Evolutionary conservation across 805 yeast species (phyloP).

Genomic region (Metschnikowia shivogae): DNA sequence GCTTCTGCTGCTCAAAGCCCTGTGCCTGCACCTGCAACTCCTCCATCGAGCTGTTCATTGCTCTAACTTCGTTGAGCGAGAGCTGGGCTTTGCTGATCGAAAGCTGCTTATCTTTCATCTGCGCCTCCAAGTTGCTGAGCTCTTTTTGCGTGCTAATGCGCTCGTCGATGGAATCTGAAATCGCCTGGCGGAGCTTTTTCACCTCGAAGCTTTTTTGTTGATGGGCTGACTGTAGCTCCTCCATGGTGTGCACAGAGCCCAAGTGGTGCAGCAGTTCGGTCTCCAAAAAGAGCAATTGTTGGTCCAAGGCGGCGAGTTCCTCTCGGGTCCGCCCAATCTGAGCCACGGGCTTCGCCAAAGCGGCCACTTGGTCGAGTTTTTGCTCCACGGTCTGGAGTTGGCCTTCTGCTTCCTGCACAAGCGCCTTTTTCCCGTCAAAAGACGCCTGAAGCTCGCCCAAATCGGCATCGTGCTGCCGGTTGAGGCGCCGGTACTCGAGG

Average conservation of each 20-base stretch:
- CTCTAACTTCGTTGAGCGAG: slow-evolving; percentile 38
- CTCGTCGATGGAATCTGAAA: slow-evolving; percentile 31
- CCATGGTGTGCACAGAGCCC: slow-evolving; percentile 28
- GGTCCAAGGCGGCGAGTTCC: slow-evolving; percentile 26
- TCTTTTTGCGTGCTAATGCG: slow-evolving; percentile 45
- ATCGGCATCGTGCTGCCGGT: not conserved
- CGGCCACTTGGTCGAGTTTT: slow-evolving; percentile 4
- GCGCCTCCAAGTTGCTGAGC: slow-evolving; percentile 42
- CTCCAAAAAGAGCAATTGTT: slow-evolving; percentile 24
- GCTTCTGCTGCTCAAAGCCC: slow-evolving; percentile 23
- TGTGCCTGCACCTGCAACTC: slow-evolving; percentile 36
- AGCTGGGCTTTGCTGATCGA: slow-evolving; percentile 51
- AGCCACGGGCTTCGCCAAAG: slow-evolving; percentile 24
- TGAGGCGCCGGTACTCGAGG: slow-evolving; percentile 23
- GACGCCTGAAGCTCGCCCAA: not conserved
- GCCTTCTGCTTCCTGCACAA: not conserved
- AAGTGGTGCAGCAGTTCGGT: slow-evolving; percentile 39
- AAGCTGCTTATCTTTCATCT: slow-evolving; percentile 50
- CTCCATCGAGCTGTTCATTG: slow-evolving; percentile 20
- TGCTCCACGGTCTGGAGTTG: not conserved
- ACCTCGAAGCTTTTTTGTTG: slow-evolving; percentile 35
- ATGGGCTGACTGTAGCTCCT: slow-evolving; percentile 45
- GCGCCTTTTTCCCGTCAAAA: not conserved
- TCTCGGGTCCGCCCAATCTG: slow-evolving; percentile 32
- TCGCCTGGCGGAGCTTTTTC: slow-evolving; percentile 35